Base-by-base conservation (phyloP, 1,284 basidiomycete genomes). In the Earliella scabrosa region DNA sequence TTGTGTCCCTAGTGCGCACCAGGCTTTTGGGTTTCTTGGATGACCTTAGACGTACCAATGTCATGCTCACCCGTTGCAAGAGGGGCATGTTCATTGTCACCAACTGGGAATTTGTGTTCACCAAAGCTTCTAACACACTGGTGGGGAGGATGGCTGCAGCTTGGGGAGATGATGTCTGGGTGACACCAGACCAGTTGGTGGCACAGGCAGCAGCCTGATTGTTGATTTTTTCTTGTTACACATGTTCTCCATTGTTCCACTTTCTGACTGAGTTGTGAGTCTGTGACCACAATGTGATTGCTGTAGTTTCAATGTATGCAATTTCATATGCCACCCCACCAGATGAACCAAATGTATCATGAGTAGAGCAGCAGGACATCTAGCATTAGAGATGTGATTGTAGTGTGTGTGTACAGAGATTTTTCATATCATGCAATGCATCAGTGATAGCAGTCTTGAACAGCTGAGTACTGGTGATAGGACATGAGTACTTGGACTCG, bases 401-500 rank as follows among this genome's bases (percentile, higher is more conserved):
- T 44, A 50, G 20, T 40, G 49, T 51, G 46, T 39, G 23, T 43
- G 56, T 50, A 63, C 82, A 89, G 13, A 87, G 73, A 27, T 68
- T 64, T 59, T 79, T 80, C 86, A 98, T 92, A 64, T 93, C 88
- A 54, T 79, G 69, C 61, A 98, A 73, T 16, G 90, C 86, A 55
- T 84, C 77, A n/a, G 77, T 74, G 48, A 98, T 73, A 44, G 85
- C 82, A 56, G 79, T 67, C 66, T 91, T 87, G 72, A 97, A 93
- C 24, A 61, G 56, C 10, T 80, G 76, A 10, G 95, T 96, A 26
- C 90, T 92, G 24, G 93, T 95, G 32, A 75, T 70, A 6, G 80
- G 69, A 65, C 80, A 86, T 8, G 90, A 90, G 63, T 82, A 76
- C 73, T 98, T 98, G 52, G 90, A 92, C 75, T 98, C 96, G 68